Evolutionary conservation across 2,329 filamentous ascomycete species (phyloP).

Genomic region (Chrysoporthe puriensis): DNA sequence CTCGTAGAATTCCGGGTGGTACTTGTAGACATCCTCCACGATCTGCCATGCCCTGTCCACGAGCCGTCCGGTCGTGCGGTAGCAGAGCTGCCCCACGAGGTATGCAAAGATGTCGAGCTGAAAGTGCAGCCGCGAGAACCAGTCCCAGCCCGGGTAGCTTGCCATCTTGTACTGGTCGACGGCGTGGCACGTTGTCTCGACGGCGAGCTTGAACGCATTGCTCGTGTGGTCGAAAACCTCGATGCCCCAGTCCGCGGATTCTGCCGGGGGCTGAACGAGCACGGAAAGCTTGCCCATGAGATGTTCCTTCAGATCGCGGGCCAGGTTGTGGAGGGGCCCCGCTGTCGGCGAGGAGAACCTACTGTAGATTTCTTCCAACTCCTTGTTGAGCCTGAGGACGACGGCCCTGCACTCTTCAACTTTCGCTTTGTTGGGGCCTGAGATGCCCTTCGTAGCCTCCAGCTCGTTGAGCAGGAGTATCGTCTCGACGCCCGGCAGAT

Average conservation of each 20-base stretch:
- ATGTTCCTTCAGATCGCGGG: slow-evolving; percentile 50
- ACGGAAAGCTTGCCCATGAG: slow-evolving; percentile 54
- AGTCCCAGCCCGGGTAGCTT: slow-evolving; percentile 53
- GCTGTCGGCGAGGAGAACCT: slow-evolving; percentile 56
- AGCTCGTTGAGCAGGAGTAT: slow-evolving; percentile 52
- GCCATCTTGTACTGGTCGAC: slow-evolving; percentile 48
- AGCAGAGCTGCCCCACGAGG: slow-evolving; percentile 57
- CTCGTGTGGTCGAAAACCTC: slow-evolving; percentile 55
- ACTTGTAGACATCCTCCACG: slow-evolving; percentile 51
- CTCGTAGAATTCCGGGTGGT: slow-evolving; percentile 56
- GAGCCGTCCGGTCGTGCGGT: slow-evolving; percentile 51
- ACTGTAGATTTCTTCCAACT: slow-evolving; percentile 50
- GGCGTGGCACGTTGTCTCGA: slow-evolving; percentile 53
- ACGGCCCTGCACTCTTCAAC: slow-evolving; percentile 48
- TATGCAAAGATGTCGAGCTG: slow-evolving; percentile 60
- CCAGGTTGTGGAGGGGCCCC: slow-evolving; percentile 56
- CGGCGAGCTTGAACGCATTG: slow-evolving; percentile 58
- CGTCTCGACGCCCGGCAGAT: slow-evolving; percentile 52
- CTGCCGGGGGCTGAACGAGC: slow-evolving; percentile 50
- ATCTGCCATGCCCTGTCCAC: slow-evolving; percentile 58
- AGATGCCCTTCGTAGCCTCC: slow-evolving; percentile 35
- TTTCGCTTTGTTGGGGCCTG: slow-evolving; percentile 36
- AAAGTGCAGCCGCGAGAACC: slow-evolving; percentile 59
- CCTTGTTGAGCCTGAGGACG: slow-evolving; percentile 47
- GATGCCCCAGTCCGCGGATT: slow-evolving; percentile 53